Conservation (phyloP, 495 filamentous ascomycete species). For the Hypoxylon lienhwacheense region DNA sequence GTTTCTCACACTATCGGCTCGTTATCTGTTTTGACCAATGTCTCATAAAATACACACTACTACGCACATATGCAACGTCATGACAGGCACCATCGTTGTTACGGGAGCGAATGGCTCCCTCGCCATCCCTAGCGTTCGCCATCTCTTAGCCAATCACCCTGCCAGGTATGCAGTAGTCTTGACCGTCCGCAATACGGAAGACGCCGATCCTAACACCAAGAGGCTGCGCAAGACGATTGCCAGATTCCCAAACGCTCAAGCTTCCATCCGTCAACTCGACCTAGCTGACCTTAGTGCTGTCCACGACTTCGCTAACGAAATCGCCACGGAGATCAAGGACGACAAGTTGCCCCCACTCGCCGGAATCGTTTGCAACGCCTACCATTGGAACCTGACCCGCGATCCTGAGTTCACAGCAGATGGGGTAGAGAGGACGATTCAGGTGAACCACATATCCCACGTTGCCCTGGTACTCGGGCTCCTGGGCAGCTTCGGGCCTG, state of each 20-base stretch:
- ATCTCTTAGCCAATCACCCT: slow-evolving; percentile 46
- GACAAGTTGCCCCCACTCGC: slow-evolving; percentile 43
- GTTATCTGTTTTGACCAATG: not conserved
- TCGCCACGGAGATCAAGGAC: slow-evolving; percentile 33
- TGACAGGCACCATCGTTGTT: slow-evolving; percentile 47
- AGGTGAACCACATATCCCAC: slow-evolving; percentile 51
- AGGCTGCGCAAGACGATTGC: slow-evolving; percentile 42
- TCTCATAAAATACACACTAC: not conserved
- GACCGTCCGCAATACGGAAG: slow-evolving; percentile 48
- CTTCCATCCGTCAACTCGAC: slow-evolving; percentile 45
- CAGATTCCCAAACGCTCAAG: slow-evolving; percentile 38
- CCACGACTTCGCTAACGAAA: slow-evolving; percentile 40
- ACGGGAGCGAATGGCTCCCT: slow-evolving; percentile 56
- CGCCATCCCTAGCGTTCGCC: slow-evolving; percentile 46
- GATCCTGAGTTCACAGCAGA: slow-evolving; percentile 46
- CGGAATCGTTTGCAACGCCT: slow-evolving; percentile 51
- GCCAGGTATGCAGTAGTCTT: slow-evolving; percentile 42
- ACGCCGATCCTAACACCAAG: slow-evolving; percentile 48
- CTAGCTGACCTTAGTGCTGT: slow-evolving; percentile 44
- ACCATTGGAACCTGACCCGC: slow-evolving; percentile 44
- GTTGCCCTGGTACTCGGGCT: slow-evolving; percentile 48
- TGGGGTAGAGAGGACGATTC: slow-evolving; percentile 49
- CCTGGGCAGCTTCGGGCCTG: slow-evolving; percentile 45
- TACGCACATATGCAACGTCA: slow-evolving; percentile 1
- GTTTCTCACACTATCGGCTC: no score